These are phyloP conservation scores for Penicillium vulpinum DNA, from an alignment of 2,329 filamentous ascomycete species.

Conservation along the genomic window DNA sequence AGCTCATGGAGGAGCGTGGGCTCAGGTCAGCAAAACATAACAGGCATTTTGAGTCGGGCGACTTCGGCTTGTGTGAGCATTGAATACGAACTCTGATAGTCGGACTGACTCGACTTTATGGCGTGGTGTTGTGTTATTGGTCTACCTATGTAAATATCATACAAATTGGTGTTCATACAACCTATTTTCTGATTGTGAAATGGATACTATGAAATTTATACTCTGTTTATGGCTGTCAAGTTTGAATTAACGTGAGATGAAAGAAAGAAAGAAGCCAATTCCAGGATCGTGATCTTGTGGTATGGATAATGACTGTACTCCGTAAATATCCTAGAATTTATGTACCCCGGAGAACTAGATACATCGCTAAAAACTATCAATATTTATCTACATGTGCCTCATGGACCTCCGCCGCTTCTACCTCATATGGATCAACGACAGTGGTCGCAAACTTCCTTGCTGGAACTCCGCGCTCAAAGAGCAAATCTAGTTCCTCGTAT, in stretches of 20 bases:
- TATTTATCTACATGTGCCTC: background rate
- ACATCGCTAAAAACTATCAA: background rate
- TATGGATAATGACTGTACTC: background rate
- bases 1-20: slow-evolving; percentile 21
- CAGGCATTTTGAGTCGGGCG: slow-evolving; percentile 1
- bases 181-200: background rate
- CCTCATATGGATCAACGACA: slow-evolving; percentile 33
- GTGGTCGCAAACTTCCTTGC: slow-evolving; percentile 42
- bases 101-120: background rate
- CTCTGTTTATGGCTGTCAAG: background rate
- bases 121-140: too few species aligned
- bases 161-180: background rate
- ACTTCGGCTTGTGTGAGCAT: slow-evolving; percentile 17
- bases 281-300: background rate
- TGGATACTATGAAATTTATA: background rate
- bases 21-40: slow-evolving; percentile 2
- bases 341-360: background rate
- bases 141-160: background rate
- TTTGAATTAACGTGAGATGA: too few species aligned
- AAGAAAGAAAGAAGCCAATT: background rate
- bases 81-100: background rate
- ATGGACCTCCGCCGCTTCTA: background rate
- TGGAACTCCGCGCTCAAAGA: slow-evolving; percentile 43
- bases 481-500: slow-evolving; percentile 43
- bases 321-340: background rate